Evolutionary conservation across 805 yeast species (phyloP), one percentile per base, ranked within the genome.

Genomic region (Ogataea dorogensis): DNA sequence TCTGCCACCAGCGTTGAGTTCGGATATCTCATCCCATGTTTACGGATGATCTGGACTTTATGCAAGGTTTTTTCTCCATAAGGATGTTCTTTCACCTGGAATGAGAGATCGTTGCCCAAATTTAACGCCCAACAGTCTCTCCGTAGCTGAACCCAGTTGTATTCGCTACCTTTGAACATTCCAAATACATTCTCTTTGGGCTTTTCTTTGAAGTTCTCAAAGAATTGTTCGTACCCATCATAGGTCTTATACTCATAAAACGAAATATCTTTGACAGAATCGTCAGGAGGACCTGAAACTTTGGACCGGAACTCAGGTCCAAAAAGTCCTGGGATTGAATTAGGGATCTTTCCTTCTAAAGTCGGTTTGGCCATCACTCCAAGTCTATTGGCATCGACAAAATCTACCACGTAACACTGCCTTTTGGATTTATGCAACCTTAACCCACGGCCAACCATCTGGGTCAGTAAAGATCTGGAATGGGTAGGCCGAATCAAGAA

Each of bases 401-500:
- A 76, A 54, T 88, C 96, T 1, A 86, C 70, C 5, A 89, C 70
- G 49, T 81, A 82, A 51, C 97, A 87, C 41, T 67, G 64, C 2
- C 67, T 58, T 52, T 89, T 89, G 0, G 71, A 75, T 2, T 69
- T 63, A 49, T 77, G 78, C 10, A 75, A 47, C 23, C 98, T 63
- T 25, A 89, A 61, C 0, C 97, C 98, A 38, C 98, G 68, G 0
- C 98, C 98, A 13, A 89, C 71, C 96, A 89, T 89, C 54, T 89
- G 98, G 12, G 79, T 70, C 23, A 86, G 60, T 27, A 89, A 61
- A 0, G 83, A 76, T 20, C 77, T 63, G 1, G 96, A 88, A 40
- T 70, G 71, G 0, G 96, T 85, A 2, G 96, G 96, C 21, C 96
- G 64, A 3, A 86, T 84, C 20, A 89, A 58, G 18, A 89, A 66